These are phyloP conservation scores for Mycena leptocephala DNA, from an alignment of 768 basidiomycete genomes.

Conservation along the genomic window DNA sequence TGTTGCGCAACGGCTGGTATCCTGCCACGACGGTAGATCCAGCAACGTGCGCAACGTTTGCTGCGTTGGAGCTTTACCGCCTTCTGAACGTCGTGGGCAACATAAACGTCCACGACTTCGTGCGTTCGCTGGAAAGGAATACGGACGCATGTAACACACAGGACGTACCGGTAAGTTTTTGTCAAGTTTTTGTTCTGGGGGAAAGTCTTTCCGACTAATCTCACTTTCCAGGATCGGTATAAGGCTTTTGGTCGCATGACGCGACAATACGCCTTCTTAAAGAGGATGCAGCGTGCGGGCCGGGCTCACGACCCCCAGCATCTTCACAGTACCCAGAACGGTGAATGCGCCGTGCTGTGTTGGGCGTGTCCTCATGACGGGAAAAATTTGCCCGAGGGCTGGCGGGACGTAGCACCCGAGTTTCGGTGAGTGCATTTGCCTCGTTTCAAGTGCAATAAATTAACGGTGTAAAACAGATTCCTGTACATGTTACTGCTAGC, in stretches of 20 bases:
- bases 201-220: too few relatives aligned
- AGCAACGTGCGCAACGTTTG: too few relatives aligned
- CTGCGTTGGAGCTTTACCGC: too few relatives aligned
- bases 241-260: too few relatives aligned
- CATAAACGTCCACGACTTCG: too few relatives aligned
- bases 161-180: background rate
- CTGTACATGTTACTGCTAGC: too few relatives aligned
- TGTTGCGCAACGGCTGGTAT: background rate
- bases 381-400: constrained; percentile 38
- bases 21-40: too few relatives aligned
- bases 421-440: background rate
- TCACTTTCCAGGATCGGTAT: constrained; percentile 16
- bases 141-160: background rate
- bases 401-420: constrained; percentile 1
- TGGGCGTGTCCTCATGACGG: too few relatives aligned
- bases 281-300: constrained; percentile 2
- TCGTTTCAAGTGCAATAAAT: too few relatives aligned
- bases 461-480: background rate
- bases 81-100: too few relatives aligned
- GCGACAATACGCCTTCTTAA: background rate
- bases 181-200: too few relatives aligned
- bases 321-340: constrained; percentile 6
- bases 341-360: constrained; percentile 31
- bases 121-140: background rate
- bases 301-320: constrained; percentile 10